Evolutionary conservation across 495 filamentous ascomycete genomes (phyloP), one percentile per base, ranked within the genome.

Genomic region (Cercophora sp.): DNA sequence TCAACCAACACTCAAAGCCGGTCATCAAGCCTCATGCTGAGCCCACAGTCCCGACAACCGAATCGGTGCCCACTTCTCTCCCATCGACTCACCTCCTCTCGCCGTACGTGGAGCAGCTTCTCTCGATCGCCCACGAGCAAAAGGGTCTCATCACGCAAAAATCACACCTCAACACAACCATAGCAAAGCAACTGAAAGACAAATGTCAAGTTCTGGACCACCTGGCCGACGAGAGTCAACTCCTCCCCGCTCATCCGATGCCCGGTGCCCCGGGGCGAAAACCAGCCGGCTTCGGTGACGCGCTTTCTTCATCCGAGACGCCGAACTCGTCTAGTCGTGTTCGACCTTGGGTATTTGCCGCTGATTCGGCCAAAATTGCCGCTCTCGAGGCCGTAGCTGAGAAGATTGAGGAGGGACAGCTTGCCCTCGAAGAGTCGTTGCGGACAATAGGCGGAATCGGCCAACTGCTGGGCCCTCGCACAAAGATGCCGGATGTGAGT

Each of bases 141-240:
- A 85, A 81, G 50, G 72, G 73, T 1, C 63, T 85, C 20, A 79
- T 85, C 20, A 70, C 84, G 29, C 82, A 88, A 47, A 86, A 83
- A 41, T 77, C 80, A 5, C 82, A 87, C 58, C 58, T 88, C 37
- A 74, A 79, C 29, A 73, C 70, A 8, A 62, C 77, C 23, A 70
- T 89, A 13, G 63, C 75, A 2, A 83, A 79, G 56, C 82, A 87
- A 49, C 75, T 82, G 45, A 74, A 76, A 16, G 82, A 82, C 2
- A 75, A 76, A 8, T 71, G 76, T 32, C 78, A 81, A 48, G 62
- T 67, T 0, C 67, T 88, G 9, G 77, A 80, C 42, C 84, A 81
- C 26, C 66, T 88, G 1, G 73, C 75, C 10, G 81, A 88, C 27
- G 86, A 89, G 55, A 87, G 83, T 57, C 84, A 87, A 48, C 72